Evolutionary conservation across 2,329 filamentous ascomycete species (phyloP).

Genomic region (Botrytis medusae): DNA sequence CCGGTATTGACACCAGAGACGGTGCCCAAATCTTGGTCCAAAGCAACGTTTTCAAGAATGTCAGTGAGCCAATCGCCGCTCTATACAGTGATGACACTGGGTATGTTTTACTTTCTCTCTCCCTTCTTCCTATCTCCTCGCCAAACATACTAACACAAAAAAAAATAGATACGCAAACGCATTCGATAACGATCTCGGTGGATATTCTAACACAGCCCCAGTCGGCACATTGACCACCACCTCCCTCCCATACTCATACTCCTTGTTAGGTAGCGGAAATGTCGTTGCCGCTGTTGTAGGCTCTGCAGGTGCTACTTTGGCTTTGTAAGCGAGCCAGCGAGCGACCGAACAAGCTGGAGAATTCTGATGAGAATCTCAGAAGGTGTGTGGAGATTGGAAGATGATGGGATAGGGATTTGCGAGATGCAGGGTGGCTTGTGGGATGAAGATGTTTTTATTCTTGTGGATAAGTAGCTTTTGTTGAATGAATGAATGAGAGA

Average conservation of each 20-base stretch:
- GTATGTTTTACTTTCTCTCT: not conserved
- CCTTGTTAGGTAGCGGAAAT: conserved; percentile 49
- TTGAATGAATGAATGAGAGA: not conserved
- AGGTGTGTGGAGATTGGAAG: not conserved
- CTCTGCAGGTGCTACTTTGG: conserved; percentile 41
- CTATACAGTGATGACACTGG: conserved; percentile 27
- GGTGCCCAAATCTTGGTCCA: conserved; percentile 50
- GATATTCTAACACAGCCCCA: conserved; percentile 49
- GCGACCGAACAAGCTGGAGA: not conserved
- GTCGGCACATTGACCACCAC: conserved; percentile 47
- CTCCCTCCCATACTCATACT: conserved; percentile 53
- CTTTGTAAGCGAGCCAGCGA: conserved; percentile 26
- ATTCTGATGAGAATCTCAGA: not conserved
- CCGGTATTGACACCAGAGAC: conserved; percentile 57
- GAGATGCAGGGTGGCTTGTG: not conserved
- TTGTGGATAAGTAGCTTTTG: not conserved
- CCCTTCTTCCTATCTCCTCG: not conserved
- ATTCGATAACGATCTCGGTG: conserved; percentile 50
- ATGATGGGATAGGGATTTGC: not conserved
- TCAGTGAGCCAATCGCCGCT: conserved; percentile 40
- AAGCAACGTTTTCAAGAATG: conserved; percentile 50
- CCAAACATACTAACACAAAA: not conserved
- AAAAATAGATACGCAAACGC: conserved; percentile 41
- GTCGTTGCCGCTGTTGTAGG: conserved; percentile 44
- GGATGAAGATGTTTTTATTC: not conserved